Evolutionary conservation across 768 basidiomycete genomes (phyloP), one percentile per base, ranked within the genome.

Genomic region (Hygrophorus pudorinus): DNA sequence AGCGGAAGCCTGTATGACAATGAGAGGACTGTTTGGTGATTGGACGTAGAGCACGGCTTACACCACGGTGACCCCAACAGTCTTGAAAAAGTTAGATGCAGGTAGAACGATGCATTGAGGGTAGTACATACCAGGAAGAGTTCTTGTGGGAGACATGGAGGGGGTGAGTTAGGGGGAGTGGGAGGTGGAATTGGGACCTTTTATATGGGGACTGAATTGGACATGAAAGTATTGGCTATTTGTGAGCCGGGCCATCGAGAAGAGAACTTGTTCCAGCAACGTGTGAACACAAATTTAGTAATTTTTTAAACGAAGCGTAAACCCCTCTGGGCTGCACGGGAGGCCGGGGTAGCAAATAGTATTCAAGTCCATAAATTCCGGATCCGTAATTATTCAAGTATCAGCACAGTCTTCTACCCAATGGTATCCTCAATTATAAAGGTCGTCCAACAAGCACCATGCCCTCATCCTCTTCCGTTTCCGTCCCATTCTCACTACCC

Each of bases 381-480:
- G 18, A 20, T 32, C 48, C 41, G 45, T 48, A n/a, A n/a, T n/a
- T n/a, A n/a, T n/a, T n/a, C n/a, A n/a, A n/a, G n/a, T n/a, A n/a
- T n/a, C n/a, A n/a, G n/a, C n/a, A n/a, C n/a, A n/a, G n/a, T n/a
- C n/a, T n/a, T n/a, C n/a, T n/a, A 54, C 30, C 44, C 51, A 24
- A 24, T 24, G 24, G 24, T 24, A 24, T 24, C 24, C 7, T 24
- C 4, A 24, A 24, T 24, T 24, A 62, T 42, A 57, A 36, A 28
- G 84, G 85, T 46, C 79, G 71, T 32, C 78, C 81, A 41, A 89
- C 78, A 21, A 88, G 58, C 47, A 89, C 75, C 79, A 88, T 80
- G 5, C 83, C 86, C 54, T 89, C 86, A 46, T 90, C 86, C 56
- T 83, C 81, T 57, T 90, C 86, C 31, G 85, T 88, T 53, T 86